Evolutionary conservation across 768 basidiomycete species (phyloP).

Genomic region (Pleurotus sapidus): DNA sequence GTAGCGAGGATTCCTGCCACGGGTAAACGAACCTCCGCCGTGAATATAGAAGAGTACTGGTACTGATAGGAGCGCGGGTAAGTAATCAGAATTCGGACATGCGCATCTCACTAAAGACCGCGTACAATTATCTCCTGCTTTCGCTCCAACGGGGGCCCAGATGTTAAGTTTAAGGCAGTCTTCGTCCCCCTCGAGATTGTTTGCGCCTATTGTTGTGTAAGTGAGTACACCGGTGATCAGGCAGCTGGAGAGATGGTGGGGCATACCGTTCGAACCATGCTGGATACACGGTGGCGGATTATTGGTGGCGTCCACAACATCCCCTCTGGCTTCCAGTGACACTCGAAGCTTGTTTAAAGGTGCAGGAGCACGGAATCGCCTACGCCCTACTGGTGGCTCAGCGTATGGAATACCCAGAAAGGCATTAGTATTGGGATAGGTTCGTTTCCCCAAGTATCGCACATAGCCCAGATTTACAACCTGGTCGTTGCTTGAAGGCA

Average conservation of each 20-base stretch:
- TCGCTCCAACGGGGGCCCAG: constrained; percentile 50
- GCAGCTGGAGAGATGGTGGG: background rate
- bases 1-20: background rate
- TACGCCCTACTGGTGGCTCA: constrained; percentile 52
- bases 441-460: constrained; percentile 50
- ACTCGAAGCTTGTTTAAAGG: constrained; percentile 50
- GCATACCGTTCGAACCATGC: background rate
- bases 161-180: constrained; percentile 67
- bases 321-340: constrained; percentile 26
- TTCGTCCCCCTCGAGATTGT: constrained; percentile 62
- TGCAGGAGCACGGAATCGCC: constrained; percentile 50
- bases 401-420: constrained; percentile 61
- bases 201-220: constrained; percentile 38
- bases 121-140: constrained; percentile 45
- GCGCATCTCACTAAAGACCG: background rate
- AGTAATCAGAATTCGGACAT: no score
- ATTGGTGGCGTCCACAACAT: constrained; percentile 43
- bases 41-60: constrained; percentile 49
- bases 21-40: constrained; percentile 34
- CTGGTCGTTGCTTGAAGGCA: constrained; percentile 3
- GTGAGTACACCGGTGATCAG: background rate
- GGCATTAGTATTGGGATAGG: constrained; percentile 50
- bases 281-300: constrained; percentile 23
- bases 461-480: constrained; percentile 59
- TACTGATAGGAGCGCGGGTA: constrained; percentile 19